Evolutionary conservation across 2,329 filamentous ascomycete genomes (phyloP).

Genomic region (Calonectria honghensis): DNA sequence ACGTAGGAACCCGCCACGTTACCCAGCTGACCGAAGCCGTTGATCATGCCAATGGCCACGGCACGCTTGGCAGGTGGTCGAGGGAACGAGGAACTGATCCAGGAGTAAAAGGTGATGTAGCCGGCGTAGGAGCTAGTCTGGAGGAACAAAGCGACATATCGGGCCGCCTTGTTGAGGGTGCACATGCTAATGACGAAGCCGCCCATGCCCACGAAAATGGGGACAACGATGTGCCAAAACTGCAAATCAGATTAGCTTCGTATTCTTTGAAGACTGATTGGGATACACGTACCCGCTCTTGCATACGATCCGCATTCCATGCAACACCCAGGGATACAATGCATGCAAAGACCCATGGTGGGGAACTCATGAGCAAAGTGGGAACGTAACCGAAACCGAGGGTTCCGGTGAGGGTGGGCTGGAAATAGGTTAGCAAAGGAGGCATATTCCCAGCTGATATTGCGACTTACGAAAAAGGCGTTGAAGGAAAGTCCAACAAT

Average conservation of each 20-base stretch:
- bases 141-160: slow-evolving; percentile 77
- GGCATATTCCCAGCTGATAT: rapidly evolving
- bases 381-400: slow-evolving; percentile 72
- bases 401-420: slow-evolving; percentile 71
- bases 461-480: slow-evolving; percentile 71
- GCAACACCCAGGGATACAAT: slow-evolving; percentile 73
- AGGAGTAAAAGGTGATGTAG: slow-evolving; percentile 75
- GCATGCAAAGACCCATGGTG: slow-evolving; percentile 76
- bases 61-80: slow-evolving; percentile 77
- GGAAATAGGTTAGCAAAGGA: slow-evolving; percentile 28
- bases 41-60: slow-evolving; percentile 77
- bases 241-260: slow-evolving; percentile 49
- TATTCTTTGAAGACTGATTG: not conserved
- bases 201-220: slow-evolving; percentile 71
- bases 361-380: slow-evolving; percentile 73
- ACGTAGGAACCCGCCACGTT: slow-evolving; percentile 79
- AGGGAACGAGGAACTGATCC: slow-evolving; percentile 75
- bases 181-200: slow-evolving; percentile 78
- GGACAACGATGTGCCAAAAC: slow-evolving; percentile 75
- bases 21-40: slow-evolving; percentile 74
- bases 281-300: slow-evolving; percentile 67
- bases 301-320: slow-evolving; percentile 73
- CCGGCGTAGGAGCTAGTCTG: slow-evolving; percentile 75
- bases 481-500: slow-evolving; percentile 76
- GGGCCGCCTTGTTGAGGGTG: slow-evolving; percentile 72